Conservation (phyloP, 176 grass and related monocot genomes). For the Echinochloa phyllopogon region DNA sequence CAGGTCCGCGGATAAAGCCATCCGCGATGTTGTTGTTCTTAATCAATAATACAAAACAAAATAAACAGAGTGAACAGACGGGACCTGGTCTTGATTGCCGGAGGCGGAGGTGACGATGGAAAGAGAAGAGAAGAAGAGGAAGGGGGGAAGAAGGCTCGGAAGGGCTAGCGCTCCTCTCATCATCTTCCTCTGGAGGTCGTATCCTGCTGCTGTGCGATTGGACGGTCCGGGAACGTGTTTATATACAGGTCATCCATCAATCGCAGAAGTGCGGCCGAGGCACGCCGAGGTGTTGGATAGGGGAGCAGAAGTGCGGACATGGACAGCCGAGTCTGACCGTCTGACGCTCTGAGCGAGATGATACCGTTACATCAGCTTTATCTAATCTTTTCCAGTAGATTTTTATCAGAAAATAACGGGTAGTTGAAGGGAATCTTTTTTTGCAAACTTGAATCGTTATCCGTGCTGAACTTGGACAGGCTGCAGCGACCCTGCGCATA, state of each 20-base stretch:
- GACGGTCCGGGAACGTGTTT: slow-evolving; percentile 9
- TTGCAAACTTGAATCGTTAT: neutral
- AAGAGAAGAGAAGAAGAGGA: slow-evolving; percentile 41
- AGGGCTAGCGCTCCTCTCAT: neutral
- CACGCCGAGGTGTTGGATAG: slow-evolving; percentile 10
- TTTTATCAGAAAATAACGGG: neutral
- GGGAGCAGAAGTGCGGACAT: slow-evolving; percentile 21
- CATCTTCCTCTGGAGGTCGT: slow-evolving; percentile 23
- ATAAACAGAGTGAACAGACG: neutral
- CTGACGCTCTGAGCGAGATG: neutral
- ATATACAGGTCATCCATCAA: neutral
- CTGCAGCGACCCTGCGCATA: neutral
- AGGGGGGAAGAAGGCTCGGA: slow-evolving; percentile 43
- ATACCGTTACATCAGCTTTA: neutral
- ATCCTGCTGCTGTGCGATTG: neutral
- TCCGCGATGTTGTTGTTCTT: neutral
- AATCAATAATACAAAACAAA: neutral
- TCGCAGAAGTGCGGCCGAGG: neutral
- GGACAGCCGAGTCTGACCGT: neutral
- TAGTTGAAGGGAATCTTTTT: neutral
- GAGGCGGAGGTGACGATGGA: slow-evolving; percentile 39
- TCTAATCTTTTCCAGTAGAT: neutral
- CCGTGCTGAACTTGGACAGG: neutral
- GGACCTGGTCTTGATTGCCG: slow-evolving; percentile 59
- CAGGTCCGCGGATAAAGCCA: neutral